A percentile compares a stretch with the other conserved stretches of the same genome.
Evolutionary conservation across 768 basidiomycete genomes (phyloP).

Genomic region (Hypholoma sublateritium): DNA sequence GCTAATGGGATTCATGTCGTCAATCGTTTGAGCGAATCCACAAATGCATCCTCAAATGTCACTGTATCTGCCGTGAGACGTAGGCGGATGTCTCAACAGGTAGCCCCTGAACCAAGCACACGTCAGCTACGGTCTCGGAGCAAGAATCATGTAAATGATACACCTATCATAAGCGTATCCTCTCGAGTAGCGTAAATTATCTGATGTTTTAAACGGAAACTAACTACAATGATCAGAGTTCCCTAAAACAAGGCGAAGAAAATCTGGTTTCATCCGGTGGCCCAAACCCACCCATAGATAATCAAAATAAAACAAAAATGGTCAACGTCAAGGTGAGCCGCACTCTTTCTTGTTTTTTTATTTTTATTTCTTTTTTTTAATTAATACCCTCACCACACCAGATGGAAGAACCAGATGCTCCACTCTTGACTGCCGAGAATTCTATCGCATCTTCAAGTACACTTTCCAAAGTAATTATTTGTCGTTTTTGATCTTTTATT

Average conservation of each 20-base stretch:
- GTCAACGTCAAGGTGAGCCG: slow-evolving; percentile 36
- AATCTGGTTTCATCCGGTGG: not conserved
- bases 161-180: slow-evolving; percentile 37
- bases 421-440: slow-evolving; percentile 15
- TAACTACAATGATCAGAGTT: slow-evolving; percentile 15
- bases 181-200: slow-evolving; percentile 31
- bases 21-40: slow-evolving; percentile 23
- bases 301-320: slow-evolving; percentile 21
- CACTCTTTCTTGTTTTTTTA: too few species aligned
- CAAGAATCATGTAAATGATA: slow-evolving; percentile 37
- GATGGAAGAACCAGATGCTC: slow-evolving; percentile 36
- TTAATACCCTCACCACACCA: slow-evolving; percentile 21
- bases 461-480: slow-evolving; percentile 20
- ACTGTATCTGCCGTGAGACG: slow-evolving; percentile 38
- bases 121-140: slow-evolving; percentile 46
- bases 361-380: not conserved
- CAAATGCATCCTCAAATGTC: slow-evolving; percentile 27
- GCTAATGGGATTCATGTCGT: slow-evolving; percentile 4
- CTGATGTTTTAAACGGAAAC: not conserved
- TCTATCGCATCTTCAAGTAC: slow-evolving; percentile 19
- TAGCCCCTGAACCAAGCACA: slow-evolving; percentile 33
- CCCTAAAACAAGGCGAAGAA: slow-evolving; percentile 26
- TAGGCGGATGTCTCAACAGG: slow-evolving; percentile 31
- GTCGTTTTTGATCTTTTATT: not conserved
- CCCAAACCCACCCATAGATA: not conserved